Conservation (phyloP, 805 yeast species). For the Barnettozyma sp. region DNA sequence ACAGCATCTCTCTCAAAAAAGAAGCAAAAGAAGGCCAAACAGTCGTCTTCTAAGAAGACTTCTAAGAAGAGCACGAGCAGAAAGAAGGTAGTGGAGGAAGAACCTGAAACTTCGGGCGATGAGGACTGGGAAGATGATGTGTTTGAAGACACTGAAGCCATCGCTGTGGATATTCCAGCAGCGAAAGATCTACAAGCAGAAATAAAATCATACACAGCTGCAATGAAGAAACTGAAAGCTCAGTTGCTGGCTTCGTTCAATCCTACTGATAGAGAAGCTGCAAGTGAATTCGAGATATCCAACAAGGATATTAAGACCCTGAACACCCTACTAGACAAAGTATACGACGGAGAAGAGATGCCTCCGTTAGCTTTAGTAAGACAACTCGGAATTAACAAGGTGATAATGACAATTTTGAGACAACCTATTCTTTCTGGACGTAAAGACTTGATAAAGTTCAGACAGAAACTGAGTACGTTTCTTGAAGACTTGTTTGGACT, state of each 20-base stretch:
- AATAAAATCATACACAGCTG: conserved; percentile 17
- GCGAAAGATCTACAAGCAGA: conserved; percentile 12
- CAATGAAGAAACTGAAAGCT: conserved; percentile 26
- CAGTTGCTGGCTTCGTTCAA: conserved; percentile 19
- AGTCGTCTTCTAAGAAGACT: too few relatives aligned
- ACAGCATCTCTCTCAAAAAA: conserved; percentile 11
- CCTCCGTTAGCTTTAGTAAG: conserved; percentile 27
- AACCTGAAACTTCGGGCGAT: conserved; percentile 22
- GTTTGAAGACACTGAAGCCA: conserved; percentile 16
- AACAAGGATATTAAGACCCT: conserved; percentile 14
- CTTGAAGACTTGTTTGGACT: conserved; percentile 25
- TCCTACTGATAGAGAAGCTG: conserved; percentile 4
- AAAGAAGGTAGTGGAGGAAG: conserved; percentile 13
- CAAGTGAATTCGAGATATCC: conserved; percentile 12
- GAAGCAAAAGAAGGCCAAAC: conserved; percentile 11
- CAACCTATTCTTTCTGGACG: conserved; percentile 28
- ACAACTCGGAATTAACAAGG: conserved; percentile 27
- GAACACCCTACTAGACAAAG: conserved; percentile 20
- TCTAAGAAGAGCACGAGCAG: conserved; percentile 5
- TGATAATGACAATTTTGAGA: conserved; percentile 28
- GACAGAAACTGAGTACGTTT: conserved; percentile 13
- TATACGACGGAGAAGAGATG: conserved; percentile 19
- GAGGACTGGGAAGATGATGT: conserved; percentile 23
- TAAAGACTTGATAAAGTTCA: conserved; percentile 14
- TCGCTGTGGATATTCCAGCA: conserved; percentile 16